Evolutionary conservation across 208 protist genomes (phyloP), one percentile per base, ranked within the genome.

Genomic region (Wallacemonas collosoma): DNA sequence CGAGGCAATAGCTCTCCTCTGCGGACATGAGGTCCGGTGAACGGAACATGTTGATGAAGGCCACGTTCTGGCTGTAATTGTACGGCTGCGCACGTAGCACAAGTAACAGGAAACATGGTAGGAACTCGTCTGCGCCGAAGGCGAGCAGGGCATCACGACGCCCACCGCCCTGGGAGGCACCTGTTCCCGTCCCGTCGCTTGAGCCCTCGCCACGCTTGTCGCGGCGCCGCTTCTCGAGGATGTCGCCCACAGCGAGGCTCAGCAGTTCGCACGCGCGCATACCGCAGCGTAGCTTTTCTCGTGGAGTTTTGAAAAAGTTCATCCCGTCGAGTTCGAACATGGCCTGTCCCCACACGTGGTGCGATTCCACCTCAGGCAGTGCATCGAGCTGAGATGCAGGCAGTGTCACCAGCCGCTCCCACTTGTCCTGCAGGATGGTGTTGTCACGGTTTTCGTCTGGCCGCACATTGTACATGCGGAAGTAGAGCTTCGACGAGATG

Each of bases 241-340:
- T 70, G 40, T 87, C 79, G 26, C 75, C 69, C 8, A 95, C 60
- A 3, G 78, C 75, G 15, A 86, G 72, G 56, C 82, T 79, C 11
- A 95, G 71, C 53, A 90, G 43, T 50, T 85, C 77, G 63, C 79
- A 90, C 50, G 88, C 76, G 6, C 88, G 86, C 78, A 95, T 84
- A 1, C 75, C 77, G 55, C 91, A 93, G 7, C 81, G 78, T 35
- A 95, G 75, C 67, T 95, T 95, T 38, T 94, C 87, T 17, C 85
- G 74, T 6, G 91, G 91, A 1, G 91, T 88, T 48, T 86, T 86
- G 71, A 95, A 95, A 65, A 91, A 87, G 65, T 93, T 87, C 88
- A 95, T 95, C n/a, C 75, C 91, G 45, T 95, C 87, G 26, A 94
- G 64, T 60, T 93, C 91, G 50, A 91, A 87, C 86, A 95, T 93